Base-by-base conservation (phyloP, 106 monocot species). In the Vanilla planifolia region DNA sequence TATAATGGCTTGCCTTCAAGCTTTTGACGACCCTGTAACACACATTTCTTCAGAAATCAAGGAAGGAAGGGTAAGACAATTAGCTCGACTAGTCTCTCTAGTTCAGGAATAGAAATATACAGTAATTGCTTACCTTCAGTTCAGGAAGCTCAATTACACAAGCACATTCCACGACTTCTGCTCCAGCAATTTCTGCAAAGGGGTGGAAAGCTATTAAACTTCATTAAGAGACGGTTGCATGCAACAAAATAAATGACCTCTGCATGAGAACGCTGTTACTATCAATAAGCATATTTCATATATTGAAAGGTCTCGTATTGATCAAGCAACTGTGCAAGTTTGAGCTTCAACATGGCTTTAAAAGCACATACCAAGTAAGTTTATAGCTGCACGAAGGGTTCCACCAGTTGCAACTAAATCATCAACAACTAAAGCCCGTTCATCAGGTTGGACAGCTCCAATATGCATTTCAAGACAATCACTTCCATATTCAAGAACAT, bases 141-240 rank as follows among this genome's bases (percentile, higher is more conserved):
- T 81, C 80, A 37, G 80, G 80, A 47, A 81, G 66, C 39, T 76
- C 80, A 33, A 75, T 81, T 2, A 81, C 68, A 52, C 80, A 76
- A 15, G 80, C 80, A 60, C 80, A 81, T 51, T 81, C 80, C 50
- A 81, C 72, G 9, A 76, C 80, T 51, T 76, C 75, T 19, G 75
- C 71, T 24, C 75, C 80, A 35, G 34, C 75, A 28, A 75, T 75
- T 60, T 81, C 80, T 81, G 47, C n/a, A 67, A 33, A 35, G 24
- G 20, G 35, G 35, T 26, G 40, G 28, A 21, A 56, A 2, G n/a
- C 8, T 15, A 19, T 1, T 32, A 19, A 14, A 20, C 8, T 53
- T 30, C 30, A 57, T 34, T 19, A 30, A 33, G 9, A 33, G 3
- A 19, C 4, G 30, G 15, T 33, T 33, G 33, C 33, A 56, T 8